Evolutionary conservation across 2,329 filamentous ascomycete species (phyloP), one percentile per base, ranked within the genome.

Genomic region (Arthrobotrys entomopaga): DNA sequence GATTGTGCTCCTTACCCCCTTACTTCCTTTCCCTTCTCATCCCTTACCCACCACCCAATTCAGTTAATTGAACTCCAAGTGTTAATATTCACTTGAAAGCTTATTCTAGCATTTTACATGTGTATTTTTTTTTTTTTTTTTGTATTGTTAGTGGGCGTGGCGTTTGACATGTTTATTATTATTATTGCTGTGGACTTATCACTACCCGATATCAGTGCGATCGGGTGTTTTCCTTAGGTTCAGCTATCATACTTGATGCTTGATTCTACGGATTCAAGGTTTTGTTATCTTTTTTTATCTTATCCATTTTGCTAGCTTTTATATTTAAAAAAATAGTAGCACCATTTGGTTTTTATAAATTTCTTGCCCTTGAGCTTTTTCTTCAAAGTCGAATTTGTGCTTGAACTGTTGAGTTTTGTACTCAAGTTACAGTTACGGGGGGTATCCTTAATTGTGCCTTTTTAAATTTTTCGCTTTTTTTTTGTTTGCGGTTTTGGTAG

Each of bases 101-200:
- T 46, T 46, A 15, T 46, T 46, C 3, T 13, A 13, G 15, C 42
- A n/a, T 46, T 46, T 19, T 46, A 13, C 46, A 50, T 22, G 16
- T 19, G 16, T 16, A 16, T 48, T 48, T 16, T 16, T 11, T 8
- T 61, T 54, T n/a, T 15, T 43, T 48, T 65, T 53, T 50, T 24
- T 53, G 38, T 66, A 56, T 63, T 66, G 50, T 59, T 60, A 52
- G 58, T 64, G 58, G 65, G 65, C 65, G 65, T 57, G 65, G 65
- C 65, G 65, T 73, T 67, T 58, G 43, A 48, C 49, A 46, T 22
- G 52, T 3, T 20, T 40, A 10, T 42, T 34, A 49, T 65, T 19
- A 4, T 46, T 19, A n/a, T n/a, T n/a, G n/a, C n/a, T n/a, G 16
- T 15, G 42, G 6, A 46, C 22, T 11, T 26, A 16, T n/a, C 46